Conservation (phyloP, 2,329 filamentous ascomycete species). For the Talaromyces sp. region DNA sequence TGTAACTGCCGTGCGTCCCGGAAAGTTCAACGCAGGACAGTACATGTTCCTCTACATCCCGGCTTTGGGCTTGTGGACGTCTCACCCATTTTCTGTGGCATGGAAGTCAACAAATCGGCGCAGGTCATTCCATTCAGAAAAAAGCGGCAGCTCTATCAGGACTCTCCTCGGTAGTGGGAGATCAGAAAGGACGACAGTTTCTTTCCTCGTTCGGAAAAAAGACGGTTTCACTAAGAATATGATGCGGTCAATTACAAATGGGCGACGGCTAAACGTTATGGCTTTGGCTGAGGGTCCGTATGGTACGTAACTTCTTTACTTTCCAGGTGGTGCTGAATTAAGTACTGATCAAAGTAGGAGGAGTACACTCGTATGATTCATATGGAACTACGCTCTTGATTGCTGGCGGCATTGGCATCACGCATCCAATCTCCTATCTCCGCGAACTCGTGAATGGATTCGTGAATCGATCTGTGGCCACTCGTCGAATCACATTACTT, state of each 20-base stretch:
- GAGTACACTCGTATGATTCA: slow-evolving; percentile 71
- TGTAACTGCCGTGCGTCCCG: slow-evolving; percentile 56
- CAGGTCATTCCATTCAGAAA: neutral
- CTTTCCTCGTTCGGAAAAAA: slow-evolving; percentile 74
- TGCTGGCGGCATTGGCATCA: slow-evolving; percentile 86
- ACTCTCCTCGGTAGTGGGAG: slow-evolving; percentile 26
- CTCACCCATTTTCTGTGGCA: slow-evolving; percentile 67
- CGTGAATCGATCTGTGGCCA: slow-evolving; percentile 63
- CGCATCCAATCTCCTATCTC: slow-evolving; percentile 80
- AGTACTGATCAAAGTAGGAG: slow-evolving; percentile 28
- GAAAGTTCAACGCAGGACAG: slow-evolving; percentile 58
- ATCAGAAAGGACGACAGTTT: slow-evolving; percentile 53
- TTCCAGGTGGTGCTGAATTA: neutral
- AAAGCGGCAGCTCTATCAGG: slow-evolving; percentile 18
- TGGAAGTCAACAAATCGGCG: slow-evolving; percentile 38
- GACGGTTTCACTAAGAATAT: slow-evolving; percentile 75
- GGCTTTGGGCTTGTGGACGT: slow-evolving; percentile 59
- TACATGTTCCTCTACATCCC: slow-evolving; percentile 65
- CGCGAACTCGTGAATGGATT: slow-evolving; percentile 63
- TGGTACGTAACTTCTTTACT: slow-evolving; percentile 28
- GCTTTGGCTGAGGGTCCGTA: slow-evolving; percentile 83
- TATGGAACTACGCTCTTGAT: slow-evolving; percentile 84
- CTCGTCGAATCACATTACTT: slow-evolving; percentile 68
- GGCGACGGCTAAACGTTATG: slow-evolving; percentile 50
- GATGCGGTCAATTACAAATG: slow-evolving; percentile 51